Conservation (phyloP, 306 rosid species). For the Quercus cerris region DNA sequence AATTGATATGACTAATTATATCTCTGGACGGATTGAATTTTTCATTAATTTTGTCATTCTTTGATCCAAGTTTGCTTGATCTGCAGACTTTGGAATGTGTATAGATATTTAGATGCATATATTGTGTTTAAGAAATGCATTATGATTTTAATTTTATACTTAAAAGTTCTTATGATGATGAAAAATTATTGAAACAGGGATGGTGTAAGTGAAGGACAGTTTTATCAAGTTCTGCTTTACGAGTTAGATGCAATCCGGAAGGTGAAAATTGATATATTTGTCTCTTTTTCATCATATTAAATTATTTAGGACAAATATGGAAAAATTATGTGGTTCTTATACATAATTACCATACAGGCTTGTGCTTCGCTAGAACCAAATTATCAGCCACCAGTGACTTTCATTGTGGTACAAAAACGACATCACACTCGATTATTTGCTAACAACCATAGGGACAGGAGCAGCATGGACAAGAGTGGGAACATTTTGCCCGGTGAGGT, state of each 20-base stretch:
- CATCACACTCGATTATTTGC: constrained; percentile 90
- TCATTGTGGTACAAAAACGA: constrained; percentile 89
- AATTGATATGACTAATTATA: background rate
- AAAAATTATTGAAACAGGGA: constrained; percentile 55
- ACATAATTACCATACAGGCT: constrained; percentile 42
- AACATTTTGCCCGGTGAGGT: constrained; percentile 76
- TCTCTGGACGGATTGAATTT: background rate
- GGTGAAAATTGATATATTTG: constrained; percentile 36
- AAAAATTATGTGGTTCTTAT: constrained; percentile 11
- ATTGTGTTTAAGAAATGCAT: background rate
- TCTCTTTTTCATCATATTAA: background rate
- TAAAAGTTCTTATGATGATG: background rate
- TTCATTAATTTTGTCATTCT: background rate
- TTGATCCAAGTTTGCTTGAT: background rate
- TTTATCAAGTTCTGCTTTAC: constrained; percentile 84
- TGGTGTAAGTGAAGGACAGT: constrained; percentile 94
- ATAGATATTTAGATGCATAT: background rate
- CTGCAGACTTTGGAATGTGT: background rate
- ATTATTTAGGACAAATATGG: background rate
- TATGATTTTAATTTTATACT: background rate
- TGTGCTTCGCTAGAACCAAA: constrained; percentile 93
- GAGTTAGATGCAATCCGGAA: constrained; percentile 91
- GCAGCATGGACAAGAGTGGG: constrained; percentile 86
- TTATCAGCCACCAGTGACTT: constrained; percentile 94
- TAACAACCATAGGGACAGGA: constrained; percentile 70